Percentiles rank a stretch among this genome's conserved stretches.
Conservation (phyloP, 768 basidiomycete species). For the Podaxis rugospora region DNA sequence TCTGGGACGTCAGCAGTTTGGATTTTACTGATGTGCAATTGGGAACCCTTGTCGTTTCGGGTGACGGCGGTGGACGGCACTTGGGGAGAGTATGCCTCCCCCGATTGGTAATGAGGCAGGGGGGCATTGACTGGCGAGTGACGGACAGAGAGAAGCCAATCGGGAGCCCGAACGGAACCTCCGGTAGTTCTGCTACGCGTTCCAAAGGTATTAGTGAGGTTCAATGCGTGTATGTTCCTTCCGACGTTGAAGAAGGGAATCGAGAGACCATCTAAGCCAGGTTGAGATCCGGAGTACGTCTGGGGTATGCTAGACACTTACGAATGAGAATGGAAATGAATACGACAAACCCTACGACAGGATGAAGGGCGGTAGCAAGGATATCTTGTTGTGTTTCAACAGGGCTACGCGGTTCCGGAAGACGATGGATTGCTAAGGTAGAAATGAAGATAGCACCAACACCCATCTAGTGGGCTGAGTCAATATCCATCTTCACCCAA, state of each 20-base stretch:
- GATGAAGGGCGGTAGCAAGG: constrained; percentile 69
- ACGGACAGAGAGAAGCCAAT: constrained; percentile 35
- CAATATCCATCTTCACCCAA: not conserved
- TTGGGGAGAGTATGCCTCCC: not conserved
- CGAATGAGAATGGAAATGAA: constrained; percentile 82
- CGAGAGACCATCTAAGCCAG: constrained; percentile 54
- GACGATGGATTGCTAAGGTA: constrained; percentile 58
- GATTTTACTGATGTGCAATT: not conserved
- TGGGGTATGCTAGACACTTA: constrained; percentile 29
- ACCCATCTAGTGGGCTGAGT: constrained; percentile 59
- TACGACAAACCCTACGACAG: constrained; percentile 86
- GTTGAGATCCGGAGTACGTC: not conserved
- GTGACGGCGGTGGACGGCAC: not conserved
- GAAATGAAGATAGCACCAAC: constrained; percentile 90
- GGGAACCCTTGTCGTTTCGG: not conserved
- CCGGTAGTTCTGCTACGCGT: constrained; percentile 2
- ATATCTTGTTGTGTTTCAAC: constrained; percentile 67
- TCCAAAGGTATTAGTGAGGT: constrained; percentile 34
- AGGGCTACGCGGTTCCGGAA: constrained; percentile 54
- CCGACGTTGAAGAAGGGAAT: constrained; percentile 64
- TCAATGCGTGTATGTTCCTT: constrained; percentile 38
- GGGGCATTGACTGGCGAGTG: constrained; percentile 5
- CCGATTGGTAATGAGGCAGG: not conserved
- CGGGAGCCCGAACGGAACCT: constrained; percentile 35
- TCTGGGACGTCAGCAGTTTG: not conserved